Conservation (phyloP, 257 asterid species). For the Nicotiana obtusifolia region DNA sequence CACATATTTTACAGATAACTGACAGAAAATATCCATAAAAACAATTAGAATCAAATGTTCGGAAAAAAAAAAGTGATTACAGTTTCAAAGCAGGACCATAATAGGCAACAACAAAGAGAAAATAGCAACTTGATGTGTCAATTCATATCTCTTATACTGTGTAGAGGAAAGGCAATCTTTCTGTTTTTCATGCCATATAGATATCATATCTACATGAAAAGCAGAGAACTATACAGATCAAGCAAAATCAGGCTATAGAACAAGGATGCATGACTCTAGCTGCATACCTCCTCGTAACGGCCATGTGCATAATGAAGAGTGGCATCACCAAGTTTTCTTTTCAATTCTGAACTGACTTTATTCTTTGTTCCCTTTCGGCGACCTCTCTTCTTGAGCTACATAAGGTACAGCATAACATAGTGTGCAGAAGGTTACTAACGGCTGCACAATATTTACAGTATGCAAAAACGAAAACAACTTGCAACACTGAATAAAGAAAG, state of each 20-base stretch:
- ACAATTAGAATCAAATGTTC: neutral
- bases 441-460: neutral
- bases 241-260: neutral
- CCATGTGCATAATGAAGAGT: conserved; percentile 66
- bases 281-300: conserved; percentile 62
- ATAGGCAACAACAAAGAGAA: neutral
- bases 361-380: conserved; percentile 62
- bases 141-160: neutral
- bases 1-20: neutral
- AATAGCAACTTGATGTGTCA: neutral
- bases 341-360: conserved; percentile 52
- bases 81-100: neutral
- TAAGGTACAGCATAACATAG: conserved; percentile 12
- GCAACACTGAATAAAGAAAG: neutral
- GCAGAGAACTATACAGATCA: neutral
- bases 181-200: neutral
- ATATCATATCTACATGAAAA: neutral
- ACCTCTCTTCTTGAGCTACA: conserved; percentile 50
- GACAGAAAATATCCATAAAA: neutral
- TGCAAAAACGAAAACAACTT: conserved; percentile 5
- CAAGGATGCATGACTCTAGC: neutral
- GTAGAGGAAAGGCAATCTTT: neutral
- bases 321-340: conserved; percentile 76
- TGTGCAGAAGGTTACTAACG: neutral
- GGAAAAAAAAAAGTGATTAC: neutral